Evolutionary conservation across 2,329 filamentous ascomycete species (phyloP).

Genomic region (Cytospora schulzeri): DNA sequence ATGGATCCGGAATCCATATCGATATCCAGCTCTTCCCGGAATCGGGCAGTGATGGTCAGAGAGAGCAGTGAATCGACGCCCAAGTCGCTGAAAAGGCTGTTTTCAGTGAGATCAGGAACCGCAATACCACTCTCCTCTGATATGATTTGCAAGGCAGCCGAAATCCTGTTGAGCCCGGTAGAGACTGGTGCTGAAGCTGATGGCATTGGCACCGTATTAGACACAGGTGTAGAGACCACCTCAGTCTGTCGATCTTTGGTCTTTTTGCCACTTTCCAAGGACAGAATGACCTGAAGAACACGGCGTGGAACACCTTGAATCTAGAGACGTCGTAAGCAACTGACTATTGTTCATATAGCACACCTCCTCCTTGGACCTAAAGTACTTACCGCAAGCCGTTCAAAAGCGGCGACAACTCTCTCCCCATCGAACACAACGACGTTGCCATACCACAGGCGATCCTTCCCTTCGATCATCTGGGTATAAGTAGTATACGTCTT

Average conservation of each 20-base stretch:
- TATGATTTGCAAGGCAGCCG: constrained; percentile 8
- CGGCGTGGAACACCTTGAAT: constrained; percentile 42
- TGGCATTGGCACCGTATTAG: background rate
- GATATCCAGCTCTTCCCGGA: constrained; percentile 38
- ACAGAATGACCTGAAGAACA: constrained; percentile 37
- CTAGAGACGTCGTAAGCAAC: constrained; percentile 34
- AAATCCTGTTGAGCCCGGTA: background rate
- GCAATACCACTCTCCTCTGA: constrained; percentile 16
- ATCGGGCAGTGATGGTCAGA: constrained; percentile 37
- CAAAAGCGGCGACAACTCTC: constrained; percentile 47
- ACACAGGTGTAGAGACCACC: background rate
- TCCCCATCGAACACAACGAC: constrained; percentile 58
- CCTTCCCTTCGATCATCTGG: constrained; percentile 56
- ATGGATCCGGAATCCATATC: constrained; percentile 34
- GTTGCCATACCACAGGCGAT: constrained; percentile 55
- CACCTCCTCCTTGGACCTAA: background rate
- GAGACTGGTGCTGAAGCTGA: background rate
- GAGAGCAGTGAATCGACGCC: constrained; percentile 41
- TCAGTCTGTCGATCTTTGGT: background rate
- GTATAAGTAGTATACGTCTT: constrained; percentile 60
- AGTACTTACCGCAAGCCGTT: constrained; percentile 65
- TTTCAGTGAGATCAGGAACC: constrained; percentile 28
- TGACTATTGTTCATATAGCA: no score
- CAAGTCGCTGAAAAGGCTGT: constrained; percentile 35
- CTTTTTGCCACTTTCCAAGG: constrained; percentile 18